These are phyloP conservation scores for Umbelopsis sp. DNA, from an alignment of 192 early-diverging fungal genomes.

Conservation along the genomic window DNA sequence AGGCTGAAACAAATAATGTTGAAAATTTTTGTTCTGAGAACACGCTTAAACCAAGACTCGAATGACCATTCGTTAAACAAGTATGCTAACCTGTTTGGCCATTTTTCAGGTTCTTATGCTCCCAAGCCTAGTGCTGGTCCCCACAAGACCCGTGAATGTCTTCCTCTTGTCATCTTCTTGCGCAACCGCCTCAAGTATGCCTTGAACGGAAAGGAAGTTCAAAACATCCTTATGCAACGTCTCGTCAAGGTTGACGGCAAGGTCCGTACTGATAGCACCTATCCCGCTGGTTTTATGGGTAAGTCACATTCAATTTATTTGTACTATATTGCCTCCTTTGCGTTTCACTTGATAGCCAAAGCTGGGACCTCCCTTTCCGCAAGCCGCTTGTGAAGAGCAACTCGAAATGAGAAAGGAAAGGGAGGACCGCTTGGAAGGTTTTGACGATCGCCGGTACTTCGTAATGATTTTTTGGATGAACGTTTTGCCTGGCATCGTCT, in stretches of 20 bases:
- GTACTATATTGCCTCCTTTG: background rate
- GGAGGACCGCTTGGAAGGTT: constrained; percentile 17
- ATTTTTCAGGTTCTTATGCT: constrained; percentile 34
- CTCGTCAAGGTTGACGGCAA: constrained; percentile 99
- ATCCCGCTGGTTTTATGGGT: constrained; percentile 98
- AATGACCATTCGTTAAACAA: background rate
- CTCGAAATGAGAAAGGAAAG: background rate
- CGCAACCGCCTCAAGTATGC: constrained; percentile 99
- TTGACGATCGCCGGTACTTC: background rate
- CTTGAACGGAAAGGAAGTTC: constrained; percentile 95
- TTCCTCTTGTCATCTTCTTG: constrained; percentile 97
- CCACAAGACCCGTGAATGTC: constrained; percentile 99
- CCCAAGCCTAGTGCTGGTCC: constrained; percentile 46
- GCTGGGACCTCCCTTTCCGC: constrained; percentile 11
- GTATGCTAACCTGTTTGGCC: background rate
- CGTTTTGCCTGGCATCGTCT: background rate
- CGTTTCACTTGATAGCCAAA: constrained; percentile 18
- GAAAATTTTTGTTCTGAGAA: constrained; percentile 21
- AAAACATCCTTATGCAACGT: constrained; percentile 96
- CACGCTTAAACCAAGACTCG: background rate
- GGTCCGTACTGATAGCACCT: constrained; percentile 95
- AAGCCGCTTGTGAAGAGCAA: background rate
- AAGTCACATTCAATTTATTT: constrained; percentile 41
- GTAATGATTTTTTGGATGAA: constrained; percentile 15
- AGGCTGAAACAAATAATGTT: constrained; percentile 15